A percentile compares a stretch with the other conserved stretches of the same genome.
Conservation (phyloP, 2,329 filamentous ascomycete species). For the Beauveria sp. region DNA sequence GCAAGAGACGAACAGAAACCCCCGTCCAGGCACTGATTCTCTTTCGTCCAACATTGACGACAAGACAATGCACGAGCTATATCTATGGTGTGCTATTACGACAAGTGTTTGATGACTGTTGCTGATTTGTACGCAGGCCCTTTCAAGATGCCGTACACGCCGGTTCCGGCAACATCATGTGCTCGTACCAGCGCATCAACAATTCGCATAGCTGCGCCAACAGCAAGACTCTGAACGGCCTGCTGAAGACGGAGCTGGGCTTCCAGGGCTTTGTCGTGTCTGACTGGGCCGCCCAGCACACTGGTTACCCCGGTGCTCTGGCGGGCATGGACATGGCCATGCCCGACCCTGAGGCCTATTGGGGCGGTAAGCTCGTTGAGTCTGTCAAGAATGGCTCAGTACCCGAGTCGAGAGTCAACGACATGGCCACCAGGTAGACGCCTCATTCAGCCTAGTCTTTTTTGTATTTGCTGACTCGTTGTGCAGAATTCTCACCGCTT, state of each 20-base stretch:
- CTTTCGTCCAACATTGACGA: conserved; percentile 53
- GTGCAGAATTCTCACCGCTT: conserved; percentile 39
- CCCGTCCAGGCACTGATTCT: conserved; percentile 41
- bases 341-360: conserved; percentile 39
- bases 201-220: conserved; percentile 66
- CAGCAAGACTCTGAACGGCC: conserved; percentile 56
- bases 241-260: conserved; percentile 55
- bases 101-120: neutral
- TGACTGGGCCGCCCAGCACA: conserved; percentile 62
- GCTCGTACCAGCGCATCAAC: conserved; percentile 64
- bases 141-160: conserved; percentile 61
- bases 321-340: conserved; percentile 68
- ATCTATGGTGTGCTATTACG: conserved; percentile 44
- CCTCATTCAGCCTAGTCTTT: too few relatives aligned
- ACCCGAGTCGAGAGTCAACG: conserved; percentile 44
- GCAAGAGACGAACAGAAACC: conserved; percentile 67
- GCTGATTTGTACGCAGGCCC: conserved; percentile 37
- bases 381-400: conserved; percentile 56
- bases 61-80: conserved; percentile 53
- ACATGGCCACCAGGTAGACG: conserved; percentile 47
- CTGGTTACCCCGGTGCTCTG: conserved; percentile 51
- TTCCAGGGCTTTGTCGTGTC: conserved; percentile 60
- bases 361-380: conserved; percentile 46
- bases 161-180: conserved; percentile 50
- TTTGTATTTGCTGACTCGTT: too few relatives aligned